Evolutionary conservation across 176 grass and related monocot species (phyloP).

Genomic region (Ensete ventricosum): DNA sequence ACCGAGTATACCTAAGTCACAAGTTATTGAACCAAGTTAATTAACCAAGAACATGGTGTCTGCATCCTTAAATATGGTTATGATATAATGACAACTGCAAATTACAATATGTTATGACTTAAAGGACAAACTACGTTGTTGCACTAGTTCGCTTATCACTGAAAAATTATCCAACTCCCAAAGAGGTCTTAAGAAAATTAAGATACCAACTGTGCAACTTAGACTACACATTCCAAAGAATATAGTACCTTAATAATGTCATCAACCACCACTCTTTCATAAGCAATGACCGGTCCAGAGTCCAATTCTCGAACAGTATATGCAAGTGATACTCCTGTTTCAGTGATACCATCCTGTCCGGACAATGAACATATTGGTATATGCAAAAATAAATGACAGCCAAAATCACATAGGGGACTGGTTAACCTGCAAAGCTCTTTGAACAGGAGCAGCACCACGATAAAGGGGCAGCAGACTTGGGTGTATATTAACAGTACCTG

Average conservation of each 20-base stretch:
- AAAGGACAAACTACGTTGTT: neutral
- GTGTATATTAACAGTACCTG: constrained; percentile 94
- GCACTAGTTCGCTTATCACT: neutral
- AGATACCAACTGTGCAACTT: constrained; percentile 1
- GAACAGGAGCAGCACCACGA: constrained; percentile 94
- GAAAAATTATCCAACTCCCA: neutral
- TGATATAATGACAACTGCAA: no score
- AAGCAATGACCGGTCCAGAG: constrained; percentile 81
- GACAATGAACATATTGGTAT: constrained; percentile 18
- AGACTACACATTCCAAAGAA: neutral
- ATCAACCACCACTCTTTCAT: constrained; percentile 58
- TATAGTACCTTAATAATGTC: constrained; percentile 59
- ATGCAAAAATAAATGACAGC: constrained; percentile 4
- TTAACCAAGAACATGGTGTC: neutral
- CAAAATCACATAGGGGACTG: constrained; percentile 4
- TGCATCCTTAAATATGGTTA: neutral
- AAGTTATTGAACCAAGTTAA: no score
- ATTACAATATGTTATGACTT: neutral
- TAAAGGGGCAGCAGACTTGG: constrained; percentile 91
- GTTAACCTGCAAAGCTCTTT: constrained; percentile 87
- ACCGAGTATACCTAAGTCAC: no score
- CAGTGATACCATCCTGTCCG: constrained; percentile 73
- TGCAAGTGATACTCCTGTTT: constrained; percentile 96
- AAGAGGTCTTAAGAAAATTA: neutral
- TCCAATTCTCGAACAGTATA: constrained; percentile 83